A percentile compares a stretch with the other conserved stretches of the same genome.
Conservation (phyloP, 495 filamentous ascomycete species). For the Glonium stellatum region DNA sequence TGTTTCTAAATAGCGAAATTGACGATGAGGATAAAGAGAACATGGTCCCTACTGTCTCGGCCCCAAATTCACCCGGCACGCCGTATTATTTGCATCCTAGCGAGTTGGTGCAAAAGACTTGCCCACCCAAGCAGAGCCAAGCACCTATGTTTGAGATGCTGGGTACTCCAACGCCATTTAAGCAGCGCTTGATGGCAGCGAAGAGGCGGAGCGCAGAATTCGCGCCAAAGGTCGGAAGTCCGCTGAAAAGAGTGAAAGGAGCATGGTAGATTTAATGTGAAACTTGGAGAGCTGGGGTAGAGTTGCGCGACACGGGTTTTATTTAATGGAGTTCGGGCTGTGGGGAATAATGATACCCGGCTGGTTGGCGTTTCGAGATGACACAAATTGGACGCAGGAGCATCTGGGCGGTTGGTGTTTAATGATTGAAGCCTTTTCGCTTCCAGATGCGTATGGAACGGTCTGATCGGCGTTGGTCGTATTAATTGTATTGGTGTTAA, state of each 20-base stretch:
- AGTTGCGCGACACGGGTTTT: neutral
- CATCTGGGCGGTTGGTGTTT: too few relatives aligned
- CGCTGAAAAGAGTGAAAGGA: slow-evolving; percentile 45
- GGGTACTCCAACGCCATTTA: slow-evolving; percentile 35
- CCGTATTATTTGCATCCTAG: slow-evolving; percentile 50
- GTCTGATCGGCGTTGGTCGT: neutral
- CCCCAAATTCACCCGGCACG: slow-evolving; percentile 45
- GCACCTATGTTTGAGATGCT: slow-evolving; percentile 39
- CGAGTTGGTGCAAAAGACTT: slow-evolving; percentile 60
- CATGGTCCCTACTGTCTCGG: slow-evolving; percentile 29
- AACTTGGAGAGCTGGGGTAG: too few relatives aligned
- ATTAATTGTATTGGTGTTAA: neutral
- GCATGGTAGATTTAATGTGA: neutral
- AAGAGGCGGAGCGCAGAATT: slow-evolving; percentile 77
- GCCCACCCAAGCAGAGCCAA: slow-evolving; percentile 50
- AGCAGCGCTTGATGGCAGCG: slow-evolving; percentile 63
- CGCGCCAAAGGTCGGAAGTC: slow-evolving; percentile 71
- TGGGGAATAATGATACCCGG: neutral
- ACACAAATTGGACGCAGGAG: neutral
- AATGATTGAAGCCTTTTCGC: neutral
- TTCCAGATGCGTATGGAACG: neutral
- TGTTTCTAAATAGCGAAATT: neutral
- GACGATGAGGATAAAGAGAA: slow-evolving; percentile 28
- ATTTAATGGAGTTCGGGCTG: neutral
- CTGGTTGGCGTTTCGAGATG: neutral